These are phyloP conservation scores for Heliosperma pusillum DNA, from an alignment of 148 eudicot species.

Conservation along the genomic window DNA sequence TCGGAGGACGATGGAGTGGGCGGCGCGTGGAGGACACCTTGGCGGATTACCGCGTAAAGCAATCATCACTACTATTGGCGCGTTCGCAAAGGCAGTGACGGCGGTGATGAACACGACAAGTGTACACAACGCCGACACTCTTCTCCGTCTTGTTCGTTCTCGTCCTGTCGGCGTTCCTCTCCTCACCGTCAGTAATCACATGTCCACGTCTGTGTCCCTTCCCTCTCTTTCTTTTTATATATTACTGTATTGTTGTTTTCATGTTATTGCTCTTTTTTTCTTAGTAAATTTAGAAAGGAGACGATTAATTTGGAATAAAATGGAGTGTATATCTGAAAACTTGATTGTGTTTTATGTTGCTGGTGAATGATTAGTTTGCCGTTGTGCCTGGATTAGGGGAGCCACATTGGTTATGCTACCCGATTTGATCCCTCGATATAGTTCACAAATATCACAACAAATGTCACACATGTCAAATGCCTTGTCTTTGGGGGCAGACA, in stretches of 20 bases:
- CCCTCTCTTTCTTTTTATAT: not conserved
- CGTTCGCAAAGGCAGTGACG: slow-evolving; percentile 57
- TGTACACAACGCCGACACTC: slow-evolving; percentile 69
- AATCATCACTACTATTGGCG: slow-evolving; percentile 47
- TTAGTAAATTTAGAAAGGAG: not conserved
- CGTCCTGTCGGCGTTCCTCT: slow-evolving; percentile 78
- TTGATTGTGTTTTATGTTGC: slow-evolving; percentile 1
- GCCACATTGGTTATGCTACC: not conserved
- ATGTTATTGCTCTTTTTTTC: no score
- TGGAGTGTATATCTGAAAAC: not conserved
- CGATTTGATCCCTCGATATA: not conserved
- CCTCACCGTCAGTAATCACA: slow-evolving; percentile 91
- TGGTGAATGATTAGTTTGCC: no score
- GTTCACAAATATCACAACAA: not conserved
- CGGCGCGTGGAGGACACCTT: slow-evolving; percentile 64
- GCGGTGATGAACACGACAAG: slow-evolving; percentile 54
- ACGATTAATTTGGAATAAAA: not conserved
- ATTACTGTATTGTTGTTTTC: not conserved
- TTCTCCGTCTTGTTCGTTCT: slow-evolving; percentile 52
- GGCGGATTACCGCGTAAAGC: slow-evolving; percentile 63
- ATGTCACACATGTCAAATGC: no score
- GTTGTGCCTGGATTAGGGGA: not conserved
- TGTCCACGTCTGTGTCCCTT: slow-evolving; percentile 66
- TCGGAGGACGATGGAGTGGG: slow-evolving; percentile 74
- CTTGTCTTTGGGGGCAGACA: no score